These are phyloP conservation scores for Teunomyces panamensis DNA, from an alignment of 805 yeast genomes.

Conservation along the genomic window DNA sequence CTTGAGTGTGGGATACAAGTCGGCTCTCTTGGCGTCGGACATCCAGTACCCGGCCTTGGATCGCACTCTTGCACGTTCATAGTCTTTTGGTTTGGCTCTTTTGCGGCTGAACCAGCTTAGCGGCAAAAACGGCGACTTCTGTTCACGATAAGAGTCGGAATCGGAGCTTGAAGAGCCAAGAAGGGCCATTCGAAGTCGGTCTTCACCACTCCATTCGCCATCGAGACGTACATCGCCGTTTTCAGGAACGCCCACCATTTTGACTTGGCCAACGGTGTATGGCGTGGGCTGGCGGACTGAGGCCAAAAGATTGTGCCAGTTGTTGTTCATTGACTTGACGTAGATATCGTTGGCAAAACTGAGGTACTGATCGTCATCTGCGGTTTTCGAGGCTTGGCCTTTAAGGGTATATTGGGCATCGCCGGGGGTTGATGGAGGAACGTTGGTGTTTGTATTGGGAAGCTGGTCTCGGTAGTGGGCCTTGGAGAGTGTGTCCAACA, in stretches of 20 bases:
- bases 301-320: conserved; percentile 51
- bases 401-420: background rate
- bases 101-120: background rate
- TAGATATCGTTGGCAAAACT: conserved; percentile 39
- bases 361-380: conserved; percentile 29
- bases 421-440: conserved; percentile 1
- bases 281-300: conserved; percentile 46
- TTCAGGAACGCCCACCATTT: background rate
- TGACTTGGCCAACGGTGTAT: conserved; percentile 15
- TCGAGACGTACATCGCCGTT: conserved; percentile 39
- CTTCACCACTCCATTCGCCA: conserved; percentile 70
- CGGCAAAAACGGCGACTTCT: background rate
- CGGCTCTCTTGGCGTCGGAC: conserved; percentile 58
- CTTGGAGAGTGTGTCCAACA: conserved; percentile 50
- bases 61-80: conserved; percentile 25
- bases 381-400: conserved; percentile 2
- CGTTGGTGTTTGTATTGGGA: conserved; percentile 29
- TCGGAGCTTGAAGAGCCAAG: conserved; percentile 35
- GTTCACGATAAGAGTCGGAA: conserved; percentile 16
- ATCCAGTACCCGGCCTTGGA: conserved; percentile 68
- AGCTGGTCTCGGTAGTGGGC: conserved; percentile 39
- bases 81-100: background rate
- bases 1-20: conserved; percentile 60
- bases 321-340: conserved; percentile 37
- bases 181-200: conserved; percentile 54